phyloP scores from a whole-genome alignment of 2,329 filamentous ascomycete genomes.

The Penicillium verrucosum region DNA sequence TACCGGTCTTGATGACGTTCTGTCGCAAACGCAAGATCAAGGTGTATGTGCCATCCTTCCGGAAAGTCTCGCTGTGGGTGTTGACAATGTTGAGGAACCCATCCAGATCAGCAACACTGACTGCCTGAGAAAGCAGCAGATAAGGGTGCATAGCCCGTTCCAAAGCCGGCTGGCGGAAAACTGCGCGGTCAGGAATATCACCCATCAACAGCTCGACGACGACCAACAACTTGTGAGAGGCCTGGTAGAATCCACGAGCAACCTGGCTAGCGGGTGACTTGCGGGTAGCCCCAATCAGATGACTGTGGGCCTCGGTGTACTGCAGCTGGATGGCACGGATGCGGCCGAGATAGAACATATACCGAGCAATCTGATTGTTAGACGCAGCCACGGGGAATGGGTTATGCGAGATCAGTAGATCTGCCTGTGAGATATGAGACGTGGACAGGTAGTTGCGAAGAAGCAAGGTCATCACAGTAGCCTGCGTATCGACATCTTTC shows the following conservation, averaged over 20 bases:
- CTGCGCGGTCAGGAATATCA: constrained; percentile 91
- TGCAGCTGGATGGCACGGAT: constrained; percentile 94
- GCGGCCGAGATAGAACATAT: constrained; percentile 94
- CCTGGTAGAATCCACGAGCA: constrained; percentile 91
- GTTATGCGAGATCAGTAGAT: constrained; percentile 91
- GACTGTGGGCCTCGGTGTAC: constrained; percentile 95
- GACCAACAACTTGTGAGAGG: constrained; percentile 91
- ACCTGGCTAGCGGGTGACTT: constrained; percentile 89
- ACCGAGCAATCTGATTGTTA: constrained; percentile 97
- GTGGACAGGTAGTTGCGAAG: constrained; percentile 95
- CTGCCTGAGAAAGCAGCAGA: constrained; percentile 88
- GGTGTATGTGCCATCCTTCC: constrained; percentile 90
- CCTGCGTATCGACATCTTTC: constrained; percentile 96
- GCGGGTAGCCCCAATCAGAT: constrained; percentile 86
- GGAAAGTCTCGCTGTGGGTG: constrained; percentile 77
- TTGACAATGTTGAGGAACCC: constrained; percentile 87
- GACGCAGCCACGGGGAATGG: constrained; percentile 91
- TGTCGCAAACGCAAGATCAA: constrained; percentile 91
- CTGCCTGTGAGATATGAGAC: constrained; percentile 94
- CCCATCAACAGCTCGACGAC: constrained; percentile 98
- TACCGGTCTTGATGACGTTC: constrained; percentile 99
- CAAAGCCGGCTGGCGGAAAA: constrained; percentile 85
- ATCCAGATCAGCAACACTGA: constrained; percentile 92
- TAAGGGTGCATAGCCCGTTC: constrained; percentile 89
- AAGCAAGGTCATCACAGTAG: constrained; percentile 88